Percentiles rank a stretch among this genome's conserved stretches.
These are phyloP conservation scores for Populus davidiana DNA, from an alignment of 345 rosid species.

Conservation along the genomic window DNA sequence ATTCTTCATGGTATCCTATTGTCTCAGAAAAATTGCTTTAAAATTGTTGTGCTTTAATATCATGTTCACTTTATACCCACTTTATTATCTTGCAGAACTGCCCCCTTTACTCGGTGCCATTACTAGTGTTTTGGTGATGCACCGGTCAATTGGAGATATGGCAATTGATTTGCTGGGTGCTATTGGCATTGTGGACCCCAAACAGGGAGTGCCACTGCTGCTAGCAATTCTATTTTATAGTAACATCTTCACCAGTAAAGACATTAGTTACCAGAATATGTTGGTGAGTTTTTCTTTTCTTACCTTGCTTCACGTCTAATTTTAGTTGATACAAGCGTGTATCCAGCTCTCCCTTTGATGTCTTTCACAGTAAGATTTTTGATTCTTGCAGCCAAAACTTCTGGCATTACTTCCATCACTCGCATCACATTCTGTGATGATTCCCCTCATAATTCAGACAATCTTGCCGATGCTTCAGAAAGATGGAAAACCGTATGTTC, in stretches of 20 bases:
- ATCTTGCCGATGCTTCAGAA: slow-evolving; percentile 77
- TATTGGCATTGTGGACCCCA: slow-evolving; percentile 59
- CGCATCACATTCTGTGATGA: slow-evolving; percentile 77
- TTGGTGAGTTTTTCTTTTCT: slow-evolving; percentile 50
- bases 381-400: slow-evolving; percentile 62
- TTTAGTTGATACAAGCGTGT: slow-evolving; percentile 13
- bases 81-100: slow-evolving; percentile 41
- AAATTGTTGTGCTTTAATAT: background rate
- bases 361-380: slow-evolving; percentile 5
- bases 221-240: slow-evolving; percentile 66
- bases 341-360: slow-evolving; percentile 10
- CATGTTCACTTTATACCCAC: slow-evolving; percentile 2
- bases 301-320: slow-evolving; percentile 9
- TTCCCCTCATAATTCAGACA: slow-evolving; percentile 80
- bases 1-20: background rate
- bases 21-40: background rate
- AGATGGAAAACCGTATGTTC: slow-evolving; percentile 62
- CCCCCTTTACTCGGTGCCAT: slow-evolving; percentile 60
- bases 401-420: slow-evolving; percentile 78
- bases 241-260: slow-evolving; percentile 62
- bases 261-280: slow-evolving; percentile 34
- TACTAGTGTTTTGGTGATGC: slow-evolving; percentile 64
- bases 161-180: slow-evolving; percentile 64
- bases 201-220: slow-evolving; percentile 72
- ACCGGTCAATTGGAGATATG: slow-evolving; percentile 51